Conservation (phyloP, 768 basidiomycete genomes). For the Fomitopsis pulvina region DNA sequence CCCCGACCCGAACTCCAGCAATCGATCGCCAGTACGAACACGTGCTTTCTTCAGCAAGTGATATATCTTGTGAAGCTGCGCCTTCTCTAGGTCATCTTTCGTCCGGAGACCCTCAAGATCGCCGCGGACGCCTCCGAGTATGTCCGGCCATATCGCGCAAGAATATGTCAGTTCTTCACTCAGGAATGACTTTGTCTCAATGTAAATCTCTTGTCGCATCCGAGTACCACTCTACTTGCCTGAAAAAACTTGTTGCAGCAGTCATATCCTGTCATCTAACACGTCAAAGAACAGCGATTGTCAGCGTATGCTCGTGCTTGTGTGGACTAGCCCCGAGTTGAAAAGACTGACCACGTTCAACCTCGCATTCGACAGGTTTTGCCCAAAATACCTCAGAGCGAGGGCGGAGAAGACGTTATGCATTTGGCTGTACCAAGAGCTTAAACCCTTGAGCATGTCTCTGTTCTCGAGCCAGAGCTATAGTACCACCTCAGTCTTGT, state of each 20-base stretch:
- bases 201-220: too few relatives aligned
- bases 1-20: conserved; percentile 44
- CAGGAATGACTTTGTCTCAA: conserved; percentile 50
- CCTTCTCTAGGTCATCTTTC: conserved; percentile 27
- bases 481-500: background rate
- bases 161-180: conserved; percentile 91
- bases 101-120: conserved; percentile 36
- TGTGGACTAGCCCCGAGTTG: too few relatives aligned
- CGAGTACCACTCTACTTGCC: conserved; percentile 22
- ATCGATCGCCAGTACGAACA: conserved; percentile 33
- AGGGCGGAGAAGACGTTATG: conserved; percentile 12
- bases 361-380: conserved; percentile 58
- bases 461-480: conserved; percentile 22
- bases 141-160: conserved; percentile 69
- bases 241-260: conserved; percentile 81
- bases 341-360: conserved; percentile 48
- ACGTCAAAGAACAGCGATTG: background rate
- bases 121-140: conserved; percentile 68
- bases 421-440: conserved; percentile 8
- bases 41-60: conserved; percentile 38
- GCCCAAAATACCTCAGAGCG: conserved; percentile 51
- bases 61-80: conserved; percentile 37
- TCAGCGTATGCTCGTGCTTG: background rate
- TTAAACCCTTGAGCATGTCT: conserved; percentile 13
- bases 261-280: conserved; percentile 61